Conservation (phyloP, 2,329 filamentous ascomycete genomes). For the Diplodia mutila region DNA sequence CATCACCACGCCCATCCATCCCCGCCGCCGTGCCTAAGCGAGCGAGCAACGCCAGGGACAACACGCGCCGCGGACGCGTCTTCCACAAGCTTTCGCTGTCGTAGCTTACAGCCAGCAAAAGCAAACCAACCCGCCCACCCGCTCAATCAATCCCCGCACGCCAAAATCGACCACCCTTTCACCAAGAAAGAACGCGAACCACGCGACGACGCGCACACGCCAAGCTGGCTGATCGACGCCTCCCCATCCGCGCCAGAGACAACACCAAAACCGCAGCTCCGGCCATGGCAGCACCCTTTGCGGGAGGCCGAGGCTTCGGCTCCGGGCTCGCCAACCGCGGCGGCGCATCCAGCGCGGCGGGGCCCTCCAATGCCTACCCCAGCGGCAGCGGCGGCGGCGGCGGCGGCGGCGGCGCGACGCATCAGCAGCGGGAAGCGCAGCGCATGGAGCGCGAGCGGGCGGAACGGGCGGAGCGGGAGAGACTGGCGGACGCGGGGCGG, state of each 20-base stretch:
- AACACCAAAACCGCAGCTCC: constrained; percentile 26
- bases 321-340: constrained; percentile 37
- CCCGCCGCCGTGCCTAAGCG: constrained; percentile 20
- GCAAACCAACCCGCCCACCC: background rate
- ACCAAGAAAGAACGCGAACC: background rate
- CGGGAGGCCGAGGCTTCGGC: constrained; percentile 48
- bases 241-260: constrained; percentile 18
- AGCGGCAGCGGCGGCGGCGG: constrained; percentile 39
- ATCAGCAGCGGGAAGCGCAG: constrained; percentile 45
- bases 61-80: constrained; percentile 23
- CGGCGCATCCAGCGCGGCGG: constrained; percentile 32
- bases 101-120: background rate
- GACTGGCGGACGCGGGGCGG: constrained; percentile 52
- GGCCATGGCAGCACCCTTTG: constrained; percentile 15
- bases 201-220: background rate
- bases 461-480: constrained; percentile 48
- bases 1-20: constrained; percentile 10
- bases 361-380: constrained; percentile 34
- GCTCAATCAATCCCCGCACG: background rate
- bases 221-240: constrained; percentile 24
- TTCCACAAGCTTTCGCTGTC: constrained; percentile 8
- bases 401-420: constrained; percentile 33
- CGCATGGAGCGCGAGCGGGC: constrained; percentile 46
- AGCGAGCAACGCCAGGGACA: background rate
- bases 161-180: background rate